Percentiles rank a stretch among this genome's conserved stretches.
phyloP scores from a whole-genome alignment of 1,284 basidiomycete genomes.

The Porodaedalea pini region DNA sequence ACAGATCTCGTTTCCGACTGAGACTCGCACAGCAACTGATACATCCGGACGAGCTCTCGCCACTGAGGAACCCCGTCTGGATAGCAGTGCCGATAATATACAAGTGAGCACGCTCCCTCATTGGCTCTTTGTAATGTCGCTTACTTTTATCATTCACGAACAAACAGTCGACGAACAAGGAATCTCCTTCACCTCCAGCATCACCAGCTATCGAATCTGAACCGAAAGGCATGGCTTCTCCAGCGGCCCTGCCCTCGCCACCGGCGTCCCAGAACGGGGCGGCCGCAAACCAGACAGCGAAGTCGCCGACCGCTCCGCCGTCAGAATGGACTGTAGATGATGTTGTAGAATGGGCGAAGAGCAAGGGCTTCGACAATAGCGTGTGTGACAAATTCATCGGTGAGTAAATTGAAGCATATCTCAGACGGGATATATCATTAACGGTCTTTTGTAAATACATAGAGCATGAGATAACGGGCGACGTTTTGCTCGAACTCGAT shows the following conservation, averaged over 20 bases:
- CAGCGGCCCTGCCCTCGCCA: conserved; percentile 18
- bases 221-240: conserved; percentile 1
- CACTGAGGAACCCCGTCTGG: conserved; percentile 19
- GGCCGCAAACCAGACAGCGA: background rate
- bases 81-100: background rate
- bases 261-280: conserved; percentile 17
- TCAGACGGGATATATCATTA: conserved; percentile 6
- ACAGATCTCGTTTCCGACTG: conserved; percentile 15
- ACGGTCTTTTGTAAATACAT: conserved; percentile 18
- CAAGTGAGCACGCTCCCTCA: background rate
- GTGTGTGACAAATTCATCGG: conserved; percentile 85
- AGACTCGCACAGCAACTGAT: background rate
- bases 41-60: background rate
- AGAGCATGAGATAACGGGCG: conserved; percentile 99
- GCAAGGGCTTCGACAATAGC: conserved; percentile 81
- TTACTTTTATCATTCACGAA: background rate
- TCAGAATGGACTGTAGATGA: conserved; percentile 86
- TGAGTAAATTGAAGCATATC: conserved; percentile 34
- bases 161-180: background rate
- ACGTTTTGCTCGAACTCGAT: conserved; percentile 93
- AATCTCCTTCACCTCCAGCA: background rate
- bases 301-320: conserved; percentile 37
- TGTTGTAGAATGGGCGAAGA: conserved; percentile 85
- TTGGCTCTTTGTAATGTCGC: background rate
- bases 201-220: conserved; percentile 2